Evolutionary conservation across 2,329 filamentous ascomycete genomes (phyloP), one percentile per base, ranked within the genome.

Genomic region (Penicillium sp.): DNA sequence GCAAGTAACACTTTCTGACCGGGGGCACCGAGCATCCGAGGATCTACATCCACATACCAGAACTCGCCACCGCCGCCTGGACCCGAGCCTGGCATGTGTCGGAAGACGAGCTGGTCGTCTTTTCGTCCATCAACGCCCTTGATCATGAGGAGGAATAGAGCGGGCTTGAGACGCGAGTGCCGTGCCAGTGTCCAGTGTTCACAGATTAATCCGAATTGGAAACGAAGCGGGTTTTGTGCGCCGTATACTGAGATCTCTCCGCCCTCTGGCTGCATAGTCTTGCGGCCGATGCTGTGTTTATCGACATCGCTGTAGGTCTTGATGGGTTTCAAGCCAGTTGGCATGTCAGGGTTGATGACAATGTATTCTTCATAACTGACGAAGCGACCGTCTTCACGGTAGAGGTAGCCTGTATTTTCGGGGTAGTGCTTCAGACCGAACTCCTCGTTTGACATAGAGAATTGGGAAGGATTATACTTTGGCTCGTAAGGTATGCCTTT

Each of bases 401-500:
- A 93, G 70, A 96, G 93, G 58, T 91, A 80, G 16, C 75, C 74
- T 16, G 80, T 74, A 59, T 96, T 83, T 3, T 77, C 71, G 0
- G 95, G 93, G 74, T 89, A 98, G 71, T 99, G 95, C 21, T 83
- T 84, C 19, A 85, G 76, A 0, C 92, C 92, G 69, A 99, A 96
- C 29, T 89, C 84, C 53, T 93, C 88, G 70, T 97, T 97, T 6
- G 79, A 74, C 72, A 83, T 82, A 26, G 80, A 83, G 69, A 88
- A 88, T 61, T 78, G 73, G 4, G 80, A 74, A 0, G 92, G 85
- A 1, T 80, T 82, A 72, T 97, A 96, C 3, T 79, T 71, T 65
- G 88, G 83, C 44, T 83, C 83, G 76, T 92, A 97, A 1, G 79
- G 74, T 55, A 82, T 75, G 16, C 79, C 80, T 69, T 73, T 59